These are phyloP conservation scores for Sphagnum tenellum DNA, from an alignment of 225 moss, liverwort and hornwort species.

Conservation along the genomic window DNA sequence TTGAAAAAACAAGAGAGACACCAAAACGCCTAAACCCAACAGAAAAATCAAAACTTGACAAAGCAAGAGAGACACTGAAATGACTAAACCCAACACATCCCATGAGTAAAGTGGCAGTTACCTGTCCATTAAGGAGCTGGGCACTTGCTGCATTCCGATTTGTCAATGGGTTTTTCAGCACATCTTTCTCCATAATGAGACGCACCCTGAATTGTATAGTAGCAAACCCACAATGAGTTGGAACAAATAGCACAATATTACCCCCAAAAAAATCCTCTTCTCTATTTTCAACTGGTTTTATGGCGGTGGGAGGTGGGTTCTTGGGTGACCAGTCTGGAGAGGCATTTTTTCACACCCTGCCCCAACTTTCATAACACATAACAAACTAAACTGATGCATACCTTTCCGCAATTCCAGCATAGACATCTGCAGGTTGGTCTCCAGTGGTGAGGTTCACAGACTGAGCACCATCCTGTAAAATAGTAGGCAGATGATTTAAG, in stretches of 20 bases:
- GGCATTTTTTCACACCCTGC: too few relatives aligned
- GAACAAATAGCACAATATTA: too few relatives aligned
- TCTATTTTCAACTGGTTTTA: too few relatives aligned
- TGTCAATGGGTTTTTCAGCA: slow-evolving; percentile 47
- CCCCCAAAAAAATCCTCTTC: too few relatives aligned
- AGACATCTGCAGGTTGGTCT: slow-evolving; percentile 80
- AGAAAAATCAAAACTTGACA: not conserved
- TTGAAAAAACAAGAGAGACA: not conserved
- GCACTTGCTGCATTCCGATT: slow-evolving; percentile 72
- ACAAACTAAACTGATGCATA: slow-evolving; percentile 3
- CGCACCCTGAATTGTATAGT: slow-evolving; percentile 37
- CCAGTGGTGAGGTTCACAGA: slow-evolving; percentile 68
- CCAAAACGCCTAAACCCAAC: not conserved
- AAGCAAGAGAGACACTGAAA: too few relatives aligned
- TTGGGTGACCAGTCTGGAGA: too few relatives aligned
- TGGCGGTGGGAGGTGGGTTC: too few relatives aligned
- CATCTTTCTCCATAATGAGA: slow-evolving; percentile 65
- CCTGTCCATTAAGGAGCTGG: slow-evolving; percentile 55
- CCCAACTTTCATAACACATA: too few relatives aligned
- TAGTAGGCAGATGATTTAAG: too few relatives aligned
- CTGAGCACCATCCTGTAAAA: slow-evolving; percentile 52
- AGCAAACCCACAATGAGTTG: too few relatives aligned
- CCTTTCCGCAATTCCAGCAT: slow-evolving; percentile 78
- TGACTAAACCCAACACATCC: too few relatives aligned
- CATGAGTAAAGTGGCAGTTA: slow-evolving; percentile 1